Base-by-base conservation (phyloP, 2,329 filamentous ascomycete species). In the Hirsutella minnesotensis region DNA sequence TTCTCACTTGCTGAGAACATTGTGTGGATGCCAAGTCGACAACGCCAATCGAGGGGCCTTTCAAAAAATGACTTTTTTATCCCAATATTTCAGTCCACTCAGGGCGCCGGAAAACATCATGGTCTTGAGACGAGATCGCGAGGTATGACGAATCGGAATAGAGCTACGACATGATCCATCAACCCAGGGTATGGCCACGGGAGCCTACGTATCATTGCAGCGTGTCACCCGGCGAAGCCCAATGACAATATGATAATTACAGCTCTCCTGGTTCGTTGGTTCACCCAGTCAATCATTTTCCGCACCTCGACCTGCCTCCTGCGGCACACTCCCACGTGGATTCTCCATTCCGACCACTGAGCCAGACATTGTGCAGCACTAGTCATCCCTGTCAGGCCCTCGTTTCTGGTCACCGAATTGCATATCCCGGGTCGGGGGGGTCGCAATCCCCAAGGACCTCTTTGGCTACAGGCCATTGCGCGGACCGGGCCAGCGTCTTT, bases 241-340 rank as follows among this genome's bases (percentile, higher is more conserved):
- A 35, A n/a, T 35, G 33, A n/a, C n/a, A 9, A 16, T 35, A 35
- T 18, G 5, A 12, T 9, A 16, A 30, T 33, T 13, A 19, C 24
- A 33, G n/a, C 30, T 36, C 31, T 12, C 16, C 18, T 42, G n/a
- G 22, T 39, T 45, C 12, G 5, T 13, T 20, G 29, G 30, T 38
- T 29, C 39, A 36, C 36, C 46, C 35, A 16, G 29, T 43, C 16
- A 37, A 40, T 37, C 40, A 39, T 29, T 27, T 42, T 40, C 33
- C 27, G 27, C 36, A 24, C 20, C 37, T 34, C 39, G 22, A 36
- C 38, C 30, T 43, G 30, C 22, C 30, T 42, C 21, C 40, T 33
- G 8, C 16, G 24, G 55, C 56, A 58, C 47, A 50, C 50, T 52
- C 56, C 56, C 58, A 56, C 55, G 58, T 56, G 56, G 48, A 51